Evolutionary conservation across 768 basidiomycete genomes (phyloP), one percentile per base, ranked within the genome.

Genomic region (Hypsizygus marmoreus): DNA sequence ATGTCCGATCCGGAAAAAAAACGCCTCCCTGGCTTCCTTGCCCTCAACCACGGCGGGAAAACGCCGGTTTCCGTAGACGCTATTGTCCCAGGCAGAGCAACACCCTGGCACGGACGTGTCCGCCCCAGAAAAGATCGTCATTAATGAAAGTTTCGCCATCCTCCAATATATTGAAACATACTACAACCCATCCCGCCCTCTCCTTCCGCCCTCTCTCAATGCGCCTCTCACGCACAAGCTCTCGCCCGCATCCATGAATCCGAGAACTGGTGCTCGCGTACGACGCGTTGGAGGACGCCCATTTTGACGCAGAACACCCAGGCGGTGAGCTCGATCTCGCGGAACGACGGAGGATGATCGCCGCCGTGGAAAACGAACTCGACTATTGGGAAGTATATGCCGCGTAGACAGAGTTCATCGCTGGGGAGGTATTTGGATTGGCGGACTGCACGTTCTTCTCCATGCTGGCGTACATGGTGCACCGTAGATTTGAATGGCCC

Each of bases 71-170:
- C 62, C 20, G 40, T 64, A 9, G 62, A 61, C 38, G 42, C 36
- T 12, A 19, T 45, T 45, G 28, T 29, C 41, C 10, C 30, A 20
- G n/a, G 25, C 41, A 12, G 39, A 38, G 12, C 23, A 34, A 26
- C 40, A 14, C 19, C 44, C 39, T 6, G 13, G 12, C 9, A 11
- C 13, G 33, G 40, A 43, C 10, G 14, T 22, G 8, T 16, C 31
- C 13, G 28, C 11, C 16, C 14, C 43, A 24, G 44, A 37, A 1
- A 39, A 35, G 14, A 41, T 55, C n/a, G 51, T 39, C 2, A 50
- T 67, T 35, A 62, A 63, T 31, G 62, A 65, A 41, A 63, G 55
- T 35, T 46, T 65, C 23, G 63, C 64, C 22, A 64, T 64, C 28
- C 55, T 66, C n/a, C 54, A 58, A 10, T 64, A 64, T 43, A 54